phyloP scores from a whole-genome alignment of 352 stramenopile genomes.

The Phytophthora parvispora region DNA sequence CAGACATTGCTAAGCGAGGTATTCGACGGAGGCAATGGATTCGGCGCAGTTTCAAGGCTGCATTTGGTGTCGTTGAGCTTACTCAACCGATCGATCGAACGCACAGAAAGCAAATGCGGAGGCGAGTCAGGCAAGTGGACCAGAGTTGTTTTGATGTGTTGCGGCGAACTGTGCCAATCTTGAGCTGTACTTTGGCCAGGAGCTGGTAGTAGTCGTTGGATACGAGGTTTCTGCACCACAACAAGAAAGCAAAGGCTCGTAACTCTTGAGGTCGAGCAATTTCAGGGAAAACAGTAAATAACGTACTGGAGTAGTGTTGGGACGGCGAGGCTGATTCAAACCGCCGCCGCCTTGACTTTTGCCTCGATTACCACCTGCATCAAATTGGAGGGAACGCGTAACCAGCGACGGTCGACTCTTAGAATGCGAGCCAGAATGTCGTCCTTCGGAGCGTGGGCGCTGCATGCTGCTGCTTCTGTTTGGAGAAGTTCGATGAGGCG shows the following conservation, averaged over 20 bases:
- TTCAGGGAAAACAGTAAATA: no score
- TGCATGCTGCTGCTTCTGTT: no score
- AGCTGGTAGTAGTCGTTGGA: slow-evolving; percentile 43
- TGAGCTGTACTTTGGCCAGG: slow-evolving; percentile 31
- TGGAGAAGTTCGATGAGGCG: no score
- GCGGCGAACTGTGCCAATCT: slow-evolving; percentile 4
- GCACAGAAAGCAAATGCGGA: slow-evolving; percentile 25
- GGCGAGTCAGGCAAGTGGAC: slow-evolving; percentile 68
- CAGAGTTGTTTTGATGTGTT: slow-evolving; percentile 42
- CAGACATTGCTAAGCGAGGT: neutral
- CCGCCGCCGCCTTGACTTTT: neutral
- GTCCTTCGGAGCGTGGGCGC: slow-evolving; percentile 24
- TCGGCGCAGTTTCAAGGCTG: neutral
- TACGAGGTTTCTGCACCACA: slow-evolving; percentile 50
- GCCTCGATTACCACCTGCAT: neutral
- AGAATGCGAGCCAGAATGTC: neutral
- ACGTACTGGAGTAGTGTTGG: slow-evolving; percentile 51
- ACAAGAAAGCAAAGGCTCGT: neutral
- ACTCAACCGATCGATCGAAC: neutral
- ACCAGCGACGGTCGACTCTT: slow-evolving; percentile 9
- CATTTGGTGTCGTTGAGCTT: neutral
- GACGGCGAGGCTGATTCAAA: slow-evolving; percentile 28
- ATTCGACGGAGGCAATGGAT: no score
- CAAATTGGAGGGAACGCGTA: slow-evolving; percentile 29
- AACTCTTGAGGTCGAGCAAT: no score